These are phyloP conservation scores for Tritrichomonas musculus DNA, from an alignment of 208 protist species.

Conservation along the genomic window DNA sequence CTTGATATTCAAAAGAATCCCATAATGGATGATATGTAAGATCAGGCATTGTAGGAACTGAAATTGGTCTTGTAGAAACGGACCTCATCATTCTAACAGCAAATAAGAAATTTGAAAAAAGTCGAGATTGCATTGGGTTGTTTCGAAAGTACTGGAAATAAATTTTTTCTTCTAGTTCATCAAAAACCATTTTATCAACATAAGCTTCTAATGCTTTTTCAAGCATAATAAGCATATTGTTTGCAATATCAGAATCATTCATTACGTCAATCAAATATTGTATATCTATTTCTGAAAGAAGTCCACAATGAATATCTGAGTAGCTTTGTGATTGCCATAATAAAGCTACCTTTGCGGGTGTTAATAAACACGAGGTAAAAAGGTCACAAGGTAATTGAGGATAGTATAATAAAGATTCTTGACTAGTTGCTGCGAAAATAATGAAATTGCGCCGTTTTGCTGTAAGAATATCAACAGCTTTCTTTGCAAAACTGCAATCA, in stretches of 20 bases:
- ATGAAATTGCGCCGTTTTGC: not conserved
- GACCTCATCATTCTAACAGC: constrained; percentile 12
- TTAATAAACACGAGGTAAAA: constrained; percentile 8
- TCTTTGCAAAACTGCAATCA: not conserved
- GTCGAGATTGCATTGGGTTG: not conserved
- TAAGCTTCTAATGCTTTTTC: not conserved
- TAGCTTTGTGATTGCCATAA: constrained; percentile 21
- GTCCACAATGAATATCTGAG: constrained; percentile 1
- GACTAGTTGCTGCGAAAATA: not conserved
- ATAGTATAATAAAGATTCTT: constrained; percentile 11
- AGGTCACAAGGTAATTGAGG: constrained; percentile 5
- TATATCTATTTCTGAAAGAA: constrained; percentile 29
- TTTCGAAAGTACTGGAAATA: not conserved
- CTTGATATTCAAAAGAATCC: constrained; percentile 10
- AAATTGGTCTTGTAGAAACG: not conserved
- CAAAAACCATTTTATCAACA: constrained; percentile 13
- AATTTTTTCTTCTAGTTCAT: not conserved
- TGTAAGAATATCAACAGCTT: not conserved
- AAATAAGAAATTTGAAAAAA: constrained; percentile 1
- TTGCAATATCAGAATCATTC: not conserved
- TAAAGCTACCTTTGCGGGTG: not conserved
- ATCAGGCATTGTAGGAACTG: not conserved
- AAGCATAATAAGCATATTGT: not conserved
- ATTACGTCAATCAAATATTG: not conserved
- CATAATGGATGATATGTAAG: not conserved